Base-by-base conservation (phyloP, 2,329 filamentous ascomycete species). In the Pochonia chlamydosporia region DNA sequence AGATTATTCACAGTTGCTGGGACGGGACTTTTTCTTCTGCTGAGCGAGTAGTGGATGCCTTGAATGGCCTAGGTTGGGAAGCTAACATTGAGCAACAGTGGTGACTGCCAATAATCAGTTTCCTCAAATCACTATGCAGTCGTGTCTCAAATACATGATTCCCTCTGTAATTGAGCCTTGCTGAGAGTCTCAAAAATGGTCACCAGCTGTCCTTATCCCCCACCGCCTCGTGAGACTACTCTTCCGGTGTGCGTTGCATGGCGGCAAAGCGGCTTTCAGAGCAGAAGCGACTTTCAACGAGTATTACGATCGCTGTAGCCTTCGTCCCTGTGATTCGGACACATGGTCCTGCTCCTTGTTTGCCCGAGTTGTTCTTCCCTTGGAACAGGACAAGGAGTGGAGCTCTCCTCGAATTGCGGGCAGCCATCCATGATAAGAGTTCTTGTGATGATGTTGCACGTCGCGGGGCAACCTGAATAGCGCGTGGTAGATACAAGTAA, bases 1-100 rank as follows among this genome's bases (percentile, higher is more conserved):
- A 48, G 13, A 47, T 57, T 26, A 65, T 64, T 42, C 52, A 52
- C 43, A 52, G 53, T 21, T 65, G 60, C 49, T 66, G 63, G 63
- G 43, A 52, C 35, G 26, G 18, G 31, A 40, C 36, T 4, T 31
- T 40, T 14, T 46, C 43, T 30, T 40, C 44, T 26, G 44, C 44
- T n/a, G 18, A 33, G 23, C 35, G 14, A 40, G 44, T 41, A 20
- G 44, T 40, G 18, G 35, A 46, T 46, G 44, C 44, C 26, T 46
- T 46, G 24, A 46, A 40, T 40, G 35, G 43, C 24, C 23, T 39
- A 10, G 33, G 30, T 21, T 46, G 35, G 43, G 43, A 46, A 28
- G 20, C 33, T 13, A 23, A 44, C 10, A 36, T 25, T 44, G 31
- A 37, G 18, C 7, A 23, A 39, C 11, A 3, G 20, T 20, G 35